These are phyloP conservation scores for Takakia lepidozioides DNA, from an alignment of 225 moss, liverwort and hornwort species.

Conservation along the genomic window DNA sequence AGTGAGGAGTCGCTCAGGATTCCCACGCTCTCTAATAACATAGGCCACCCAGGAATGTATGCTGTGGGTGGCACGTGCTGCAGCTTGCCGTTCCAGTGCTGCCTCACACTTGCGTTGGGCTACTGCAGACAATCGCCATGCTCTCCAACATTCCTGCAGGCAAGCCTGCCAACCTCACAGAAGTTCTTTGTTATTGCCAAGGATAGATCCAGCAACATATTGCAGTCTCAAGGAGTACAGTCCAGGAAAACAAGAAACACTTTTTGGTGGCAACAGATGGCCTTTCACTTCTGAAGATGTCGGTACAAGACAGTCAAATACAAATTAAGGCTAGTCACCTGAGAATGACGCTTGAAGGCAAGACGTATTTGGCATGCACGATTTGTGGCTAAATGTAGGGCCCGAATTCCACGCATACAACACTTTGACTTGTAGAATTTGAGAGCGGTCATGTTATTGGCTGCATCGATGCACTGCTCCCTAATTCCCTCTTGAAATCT, in stretches of 20 bases:
- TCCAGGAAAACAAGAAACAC: no score
- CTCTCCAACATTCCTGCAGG: constrained; percentile 43
- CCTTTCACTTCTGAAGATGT: no score
- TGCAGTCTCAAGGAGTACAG: no score
- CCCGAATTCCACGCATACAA: constrained; percentile 43
- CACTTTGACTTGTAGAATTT: constrained; percentile 37
- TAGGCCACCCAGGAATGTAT: constrained; percentile 66
- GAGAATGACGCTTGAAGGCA: constrained; percentile 22
- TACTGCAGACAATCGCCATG: constrained; percentile 52
- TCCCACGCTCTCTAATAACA: constrained; percentile 47
- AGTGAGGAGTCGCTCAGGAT: constrained; percentile 45
- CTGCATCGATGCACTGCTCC: constrained; percentile 63
- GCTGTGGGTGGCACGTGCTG: constrained; percentile 26
- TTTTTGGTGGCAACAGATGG: no score
- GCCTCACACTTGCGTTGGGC: constrained; percentile 35
- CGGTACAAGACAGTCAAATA: no score
- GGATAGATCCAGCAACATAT: no score
- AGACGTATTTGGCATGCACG: constrained; percentile 39
- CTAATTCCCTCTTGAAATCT: constrained; percentile 64
- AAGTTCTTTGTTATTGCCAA: no score
- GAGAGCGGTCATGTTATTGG: constrained; percentile 43
- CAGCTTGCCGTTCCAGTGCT: constrained; percentile 28
- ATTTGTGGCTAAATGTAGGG: constrained; percentile 33
- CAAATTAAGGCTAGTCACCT: constrained; percentile 52
- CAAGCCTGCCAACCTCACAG: constrained; percentile 14